These are phyloP conservation scores for Penicillium daleae DNA, from an alignment of 495 filamentous ascomycete genomes.

Conservation along the genomic window DNA sequence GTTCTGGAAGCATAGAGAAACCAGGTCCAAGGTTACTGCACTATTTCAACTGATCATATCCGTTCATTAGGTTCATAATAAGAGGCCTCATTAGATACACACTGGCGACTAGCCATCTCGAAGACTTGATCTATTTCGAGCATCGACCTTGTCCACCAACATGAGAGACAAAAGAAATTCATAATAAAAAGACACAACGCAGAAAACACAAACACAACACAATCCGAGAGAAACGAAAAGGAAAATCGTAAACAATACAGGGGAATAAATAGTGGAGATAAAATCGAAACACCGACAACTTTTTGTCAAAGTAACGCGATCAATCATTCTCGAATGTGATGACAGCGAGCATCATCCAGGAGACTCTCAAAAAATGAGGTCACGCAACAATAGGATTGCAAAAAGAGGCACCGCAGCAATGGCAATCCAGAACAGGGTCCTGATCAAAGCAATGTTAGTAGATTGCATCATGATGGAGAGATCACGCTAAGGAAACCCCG, in stretches of 20 bases:
- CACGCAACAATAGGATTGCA: slow-evolving; percentile 36
- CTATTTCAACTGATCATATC: slow-evolving; percentile 8
- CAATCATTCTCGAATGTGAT: background rate
- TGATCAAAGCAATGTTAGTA: slow-evolving; percentile 40
- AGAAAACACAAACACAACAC: background rate
- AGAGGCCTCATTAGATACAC: slow-evolving; percentile 22
- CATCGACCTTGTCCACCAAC: slow-evolving; percentile 16
- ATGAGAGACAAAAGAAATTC: slow-evolving; percentile 35
- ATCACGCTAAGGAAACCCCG: slow-evolving; percentile 1
- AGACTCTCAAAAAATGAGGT: slow-evolving; percentile 33
- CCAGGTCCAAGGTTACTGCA: no score
- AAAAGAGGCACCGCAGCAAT: slow-evolving; percentile 37
- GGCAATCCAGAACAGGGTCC: slow-evolving; percentile 38
- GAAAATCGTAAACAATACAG: slow-evolving; percentile 44
- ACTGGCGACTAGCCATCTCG: slow-evolving; percentile 15
- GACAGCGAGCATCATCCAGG: slow-evolving; percentile 8
- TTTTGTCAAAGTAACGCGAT: slow-evolving; percentile 13
- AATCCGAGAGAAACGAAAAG: slow-evolving; percentile 27
- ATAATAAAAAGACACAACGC: slow-evolving; percentile 22
- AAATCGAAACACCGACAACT: slow-evolving; percentile 30
- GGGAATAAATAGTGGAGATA: slow-evolving; percentile 39
- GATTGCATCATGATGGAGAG: slow-evolving; percentile 17
- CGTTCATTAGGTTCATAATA: slow-evolving; percentile 24
- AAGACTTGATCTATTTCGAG: slow-evolving; percentile 5
- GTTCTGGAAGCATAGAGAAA: no score